phyloP scores from a whole-genome alignment of 345 rosid species.

The Luvunga scandens region DNA sequence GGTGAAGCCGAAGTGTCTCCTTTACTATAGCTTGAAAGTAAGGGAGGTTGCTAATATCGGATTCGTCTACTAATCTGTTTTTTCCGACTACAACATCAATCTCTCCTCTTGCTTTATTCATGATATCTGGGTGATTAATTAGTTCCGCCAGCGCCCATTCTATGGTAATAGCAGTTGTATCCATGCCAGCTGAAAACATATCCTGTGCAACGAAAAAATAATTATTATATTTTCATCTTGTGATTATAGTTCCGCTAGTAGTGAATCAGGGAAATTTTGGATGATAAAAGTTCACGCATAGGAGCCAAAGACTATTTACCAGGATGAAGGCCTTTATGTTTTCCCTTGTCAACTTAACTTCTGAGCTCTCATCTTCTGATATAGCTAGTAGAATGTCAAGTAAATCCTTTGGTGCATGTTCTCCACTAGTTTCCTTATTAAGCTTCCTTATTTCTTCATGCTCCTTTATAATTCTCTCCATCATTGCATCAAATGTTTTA shows the following conservation, averaged over 20 bases:
- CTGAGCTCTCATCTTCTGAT: constrained; percentile 42
- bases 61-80: constrained; percentile 47
- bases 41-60: constrained; percentile 57
- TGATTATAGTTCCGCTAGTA: background rate
- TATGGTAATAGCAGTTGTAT: constrained; percentile 48
- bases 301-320: constrained; percentile 23
- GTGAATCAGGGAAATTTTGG: background rate
- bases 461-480: constrained; percentile 45
- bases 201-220: constrained; percentile 34
- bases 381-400: constrained; percentile 44
- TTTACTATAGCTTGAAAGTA: constrained; percentile 46
- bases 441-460: constrained; percentile 41
- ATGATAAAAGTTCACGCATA: background rate
- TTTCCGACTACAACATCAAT: constrained; percentile 40
- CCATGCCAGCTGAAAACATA: constrained; percentile 62
- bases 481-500: constrained; percentile 35
- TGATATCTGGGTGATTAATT: constrained; percentile 50
- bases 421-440: constrained; percentile 12
- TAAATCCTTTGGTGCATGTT: constrained; percentile 31
- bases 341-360: constrained; percentile 43
- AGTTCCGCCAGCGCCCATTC: constrained; percentile 78
- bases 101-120: constrained; percentile 53
- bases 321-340: constrained; percentile 58
- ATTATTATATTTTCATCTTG: too few species aligned
- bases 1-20: constrained; percentile 55